Percentiles rank a stretch among this genome's conserved stretches.
phyloP scores from a whole-genome alignment of 495 filamentous ascomycete genomes.

The Annulohypoxylon maeteangense region DNA sequence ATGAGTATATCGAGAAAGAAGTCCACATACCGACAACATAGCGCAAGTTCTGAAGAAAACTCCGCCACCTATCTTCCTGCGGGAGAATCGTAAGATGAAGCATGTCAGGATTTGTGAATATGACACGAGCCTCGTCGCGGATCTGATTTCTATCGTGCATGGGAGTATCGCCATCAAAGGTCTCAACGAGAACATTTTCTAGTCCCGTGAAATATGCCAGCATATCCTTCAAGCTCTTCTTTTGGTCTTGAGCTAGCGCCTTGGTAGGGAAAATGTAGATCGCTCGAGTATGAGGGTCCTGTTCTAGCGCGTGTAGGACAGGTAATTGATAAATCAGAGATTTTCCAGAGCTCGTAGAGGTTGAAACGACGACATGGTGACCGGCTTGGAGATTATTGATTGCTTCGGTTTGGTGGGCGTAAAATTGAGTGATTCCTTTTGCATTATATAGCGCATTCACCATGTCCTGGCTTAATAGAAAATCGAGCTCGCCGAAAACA shows the following conservation, averaged over 20 bases:
- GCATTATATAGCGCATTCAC: constrained; percentile 96
- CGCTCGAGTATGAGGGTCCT: constrained; percentile 77
- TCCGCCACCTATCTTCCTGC: constrained; percentile 88
- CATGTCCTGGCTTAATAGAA: constrained; percentile 86
- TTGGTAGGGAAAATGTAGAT: constrained; percentile 99
- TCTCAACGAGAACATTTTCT: constrained; percentile 83
- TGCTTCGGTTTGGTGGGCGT: constrained; percentile 93
- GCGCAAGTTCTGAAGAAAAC: constrained; percentile 86
- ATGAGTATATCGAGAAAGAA: neutral
- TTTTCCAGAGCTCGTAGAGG: constrained; percentile 96
- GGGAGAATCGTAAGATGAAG: constrained; percentile 94
- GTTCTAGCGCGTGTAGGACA: constrained; percentile 87
- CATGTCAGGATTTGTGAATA: constrained; percentile 99
- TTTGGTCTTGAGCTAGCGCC: constrained; percentile 94
- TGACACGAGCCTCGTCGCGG: constrained; percentile 88
- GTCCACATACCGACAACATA: constrained; percentile 78
- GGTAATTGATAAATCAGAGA: constrained; percentile 96
- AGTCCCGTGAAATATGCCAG: constrained; percentile 80
- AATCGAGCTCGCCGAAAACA: constrained; percentile 84
- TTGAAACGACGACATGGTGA: constrained; percentile 89
- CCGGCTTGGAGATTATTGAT: constrained; percentile 90
- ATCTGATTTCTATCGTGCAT: constrained; percentile 81
- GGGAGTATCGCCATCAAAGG: constrained; percentile 94
- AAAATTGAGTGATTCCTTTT: constrained; percentile 84
- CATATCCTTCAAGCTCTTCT: constrained; percentile 85